Evolutionary conservation across 2,329 filamentous ascomycete genomes (phyloP), one percentile per base, ranked within the genome.

Genomic region (Aspergillus bombycis): DNA sequence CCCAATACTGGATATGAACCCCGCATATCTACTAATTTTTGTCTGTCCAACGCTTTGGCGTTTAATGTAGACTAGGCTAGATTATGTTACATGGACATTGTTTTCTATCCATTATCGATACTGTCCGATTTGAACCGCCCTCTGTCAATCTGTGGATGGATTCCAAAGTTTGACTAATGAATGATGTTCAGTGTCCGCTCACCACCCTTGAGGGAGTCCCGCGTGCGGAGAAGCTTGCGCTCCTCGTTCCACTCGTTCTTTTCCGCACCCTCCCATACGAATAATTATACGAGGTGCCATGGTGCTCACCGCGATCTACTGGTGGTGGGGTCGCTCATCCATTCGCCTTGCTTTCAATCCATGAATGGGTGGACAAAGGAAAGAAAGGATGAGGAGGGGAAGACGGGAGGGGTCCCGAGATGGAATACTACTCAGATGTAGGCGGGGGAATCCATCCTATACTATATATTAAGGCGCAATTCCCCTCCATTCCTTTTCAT

Each of bases 401-500:
- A 57, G 50, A 52, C 23, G 55, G 21, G 38, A 52, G 52, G 52
- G 32, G 19, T 21, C 28, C 50, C 14, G 10, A 36, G 14, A 36
- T 36, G 34, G 34, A 36, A 36, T 36, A 14, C 34, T 36, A 16
- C 34, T 16, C 34, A 36, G 7, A 16, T 36, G 34, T 36, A 36
- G 34, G 14, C 14, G 34, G 34, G 34, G 34, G 5, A 16, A 36
- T 16, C 34, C 4, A 54, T 54, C 28, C 58, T 12, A 16, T 59
- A 52, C 60, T 70, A 70, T 70, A 69, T 68, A 70, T 67, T 69
- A 14, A 11, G 57, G 58, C 41, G 50, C 50, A 60, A 58, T 63
- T 66, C 63, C 66, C 63, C 58, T 41, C 54, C 46, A 43, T 63
- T 60, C 9, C 26, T 32, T 65, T 62, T 45, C 41, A 46, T 46